Conservation (phyloP, 2,329 filamentous ascomycete species). For the Ophioceras dolichostomum region DNA sequence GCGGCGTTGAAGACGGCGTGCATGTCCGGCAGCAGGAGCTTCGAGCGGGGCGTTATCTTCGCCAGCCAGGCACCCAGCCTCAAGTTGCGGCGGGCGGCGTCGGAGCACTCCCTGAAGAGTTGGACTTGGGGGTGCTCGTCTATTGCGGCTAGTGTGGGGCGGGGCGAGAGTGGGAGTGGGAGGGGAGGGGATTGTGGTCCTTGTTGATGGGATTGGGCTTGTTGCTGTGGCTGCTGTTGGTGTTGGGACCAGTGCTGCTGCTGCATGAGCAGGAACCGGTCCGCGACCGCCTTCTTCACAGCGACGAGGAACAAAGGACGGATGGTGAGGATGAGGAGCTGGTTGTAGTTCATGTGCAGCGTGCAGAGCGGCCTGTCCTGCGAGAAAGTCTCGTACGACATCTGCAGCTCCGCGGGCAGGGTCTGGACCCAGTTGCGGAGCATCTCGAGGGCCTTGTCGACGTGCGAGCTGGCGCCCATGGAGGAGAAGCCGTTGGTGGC, state of each 20-base stretch:
- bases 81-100: conserved; percentile 32
- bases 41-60: conserved; percentile 21
- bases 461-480: no score
- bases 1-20: conserved; percentile 39
- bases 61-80: conserved; percentile 27
- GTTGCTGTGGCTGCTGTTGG: background rate
- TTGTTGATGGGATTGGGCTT: background rate
- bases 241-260: conserved; percentile 6
- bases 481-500: no score
- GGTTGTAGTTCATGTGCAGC: conserved; percentile 37
- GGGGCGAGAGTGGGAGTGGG: background rate
- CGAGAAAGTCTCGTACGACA: conserved; percentile 20
- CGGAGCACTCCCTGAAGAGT: conserved; percentile 24
- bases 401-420: conserved; percentile 24
- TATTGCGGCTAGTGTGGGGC: conserved; percentile 4
- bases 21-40: conserved; percentile 29
- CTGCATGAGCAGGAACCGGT: conserved; percentile 19
- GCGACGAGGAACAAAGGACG: conserved; percentile 34
- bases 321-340: conserved; percentile 34
- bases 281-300: conserved; percentile 32
- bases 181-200: background rate
- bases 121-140: conserved; percentile 14
- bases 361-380: conserved; percentile 28
- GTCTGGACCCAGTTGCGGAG: conserved; percentile 27
- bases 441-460: conserved; percentile 26